Base-by-base conservation (phyloP, 1,284 basidiomycete species). In the Tilletia indica region DNA sequence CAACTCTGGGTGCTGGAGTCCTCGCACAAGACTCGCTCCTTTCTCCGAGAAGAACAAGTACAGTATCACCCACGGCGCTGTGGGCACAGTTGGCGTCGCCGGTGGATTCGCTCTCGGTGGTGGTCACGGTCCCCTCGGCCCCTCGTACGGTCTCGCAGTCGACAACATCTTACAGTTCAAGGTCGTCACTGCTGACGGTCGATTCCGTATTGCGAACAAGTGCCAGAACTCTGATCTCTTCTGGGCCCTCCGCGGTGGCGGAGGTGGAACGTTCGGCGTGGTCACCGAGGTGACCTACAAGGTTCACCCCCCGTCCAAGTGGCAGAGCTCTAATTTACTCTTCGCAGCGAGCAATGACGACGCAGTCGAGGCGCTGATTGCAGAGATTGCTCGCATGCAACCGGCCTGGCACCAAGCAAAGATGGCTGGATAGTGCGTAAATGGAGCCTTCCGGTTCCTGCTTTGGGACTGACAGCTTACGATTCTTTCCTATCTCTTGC, bases 211-310 rank as follows among this genome's bases (percentile, higher is more conserved):
- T 4, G 75, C 72, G 34, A 79, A 73, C 68, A 67, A 49, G 42
- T 49, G 42, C 66, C 66, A 67, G 42, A 48, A 49, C 19, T 21
- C 66, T 21, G 66, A 48, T 16, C 42, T 90, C 0, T 89, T 89
- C 80, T 90, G 88, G 82, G 89, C 83, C 6, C 86, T 90, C 39
- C 85, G 89, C 19, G 89, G 89, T 6, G 89, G 87, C 14, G 89
- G 89, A 8, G 85, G 83, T 70, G 89, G 89, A 78, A 89, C 89
- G 64, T 74, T 75, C 31, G 89, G 89, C 14, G 85, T 89, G 16
- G 86, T 87, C 31, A 89, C 88, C 4, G 85, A 87, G 67, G 89
- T 90, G 71, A 87, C 88, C 0, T 85, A 88, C 71, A 4, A 21
- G 12, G 61, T 64, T 3, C 34, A 64, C 34, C 61, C 61, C 12